phyloP scores from a whole-genome alignment of 2,329 filamentous ascomycete species.

The Pseudocercospora cruenta region DNA sequence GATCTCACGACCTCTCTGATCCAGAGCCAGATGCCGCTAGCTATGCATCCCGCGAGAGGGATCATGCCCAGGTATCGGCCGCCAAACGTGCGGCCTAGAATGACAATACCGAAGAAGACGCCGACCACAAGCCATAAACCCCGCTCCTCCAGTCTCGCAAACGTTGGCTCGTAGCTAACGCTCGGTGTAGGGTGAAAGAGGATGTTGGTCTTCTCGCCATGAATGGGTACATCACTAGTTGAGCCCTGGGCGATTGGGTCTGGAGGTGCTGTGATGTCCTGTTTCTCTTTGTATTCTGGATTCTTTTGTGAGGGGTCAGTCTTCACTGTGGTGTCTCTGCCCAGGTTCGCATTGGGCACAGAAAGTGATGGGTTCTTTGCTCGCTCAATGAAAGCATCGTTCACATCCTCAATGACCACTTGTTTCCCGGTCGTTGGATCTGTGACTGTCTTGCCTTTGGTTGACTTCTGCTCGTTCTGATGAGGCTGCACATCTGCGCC shows the following conservation, averaged over 20 bases:
- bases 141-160: constrained; percentile 71
- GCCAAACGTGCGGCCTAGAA: constrained; percentile 79
- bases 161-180: constrained; percentile 89
- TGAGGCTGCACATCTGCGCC: constrained; percentile 50
- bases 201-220: constrained; percentile 94
- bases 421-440: constrained; percentile 88
- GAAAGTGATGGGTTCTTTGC: constrained; percentile 77
- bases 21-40: constrained; percentile 85
- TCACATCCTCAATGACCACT: constrained; percentile 82
- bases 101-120: constrained; percentile 72
- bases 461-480: constrained; percentile 50
- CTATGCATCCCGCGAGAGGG: constrained; percentile 70
- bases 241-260: constrained; percentile 80
- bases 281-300: constrained; percentile 78
- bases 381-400: constrained; percentile 68
- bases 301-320: constrained; percentile 72
- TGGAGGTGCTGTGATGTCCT: constrained; percentile 88
- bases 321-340: constrained; percentile 71
- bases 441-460: constrained; percentile 66
- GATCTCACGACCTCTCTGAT: constrained; percentile 82
- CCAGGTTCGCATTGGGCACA: constrained; percentile 86
- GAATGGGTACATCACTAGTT: constrained; percentile 92
- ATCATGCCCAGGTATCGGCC: constrained; percentile 76
- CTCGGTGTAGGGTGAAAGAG: constrained; percentile 93
- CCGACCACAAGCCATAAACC: constrained; percentile 71